A percentile compares a stretch with the other conserved stretches of the same genome.
Conservation (phyloP, 192 early-diverging fungal species). For the Backusella liffmaniae region DNA sequence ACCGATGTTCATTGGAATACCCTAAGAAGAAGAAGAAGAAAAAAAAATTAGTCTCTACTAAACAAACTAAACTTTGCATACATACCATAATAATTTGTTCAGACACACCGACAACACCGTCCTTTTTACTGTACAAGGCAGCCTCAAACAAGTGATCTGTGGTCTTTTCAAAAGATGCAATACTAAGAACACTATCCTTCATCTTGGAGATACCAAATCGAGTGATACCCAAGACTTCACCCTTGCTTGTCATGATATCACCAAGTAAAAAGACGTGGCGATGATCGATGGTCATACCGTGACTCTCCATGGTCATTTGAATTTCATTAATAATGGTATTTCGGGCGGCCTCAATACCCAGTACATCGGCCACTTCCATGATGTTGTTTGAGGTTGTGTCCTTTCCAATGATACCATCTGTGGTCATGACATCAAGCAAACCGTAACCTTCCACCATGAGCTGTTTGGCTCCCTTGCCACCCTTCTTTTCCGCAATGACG, state of each 20-base stretch:
- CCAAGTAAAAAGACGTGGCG: constrained; percentile 96
- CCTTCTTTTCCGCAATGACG: constrained; percentile 74
- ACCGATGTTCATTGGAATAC: constrained; percentile 94
- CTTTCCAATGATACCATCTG: constrained; percentile 84
- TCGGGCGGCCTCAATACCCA: constrained; percentile 97
- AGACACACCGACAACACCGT: constrained; percentile 93
- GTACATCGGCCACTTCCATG: constrained; percentile 83
- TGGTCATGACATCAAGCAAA: constrained; percentile 91
- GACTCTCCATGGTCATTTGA: constrained; percentile 75
- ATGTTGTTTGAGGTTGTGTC: constrained; percentile 87
- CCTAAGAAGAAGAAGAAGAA: constrained; percentile 32
- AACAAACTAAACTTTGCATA: constrained; percentile 19
- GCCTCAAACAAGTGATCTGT: constrained; percentile 99
- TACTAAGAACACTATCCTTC: constrained; percentile 99
- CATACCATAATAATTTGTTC: constrained; percentile 98
- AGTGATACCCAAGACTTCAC: constrained; percentile 97
- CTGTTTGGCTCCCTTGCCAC: constrained; percentile 54
- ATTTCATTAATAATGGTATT: constrained; percentile 91
- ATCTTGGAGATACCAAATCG: constrained; percentile 99
- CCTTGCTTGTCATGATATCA: constrained; percentile 99
- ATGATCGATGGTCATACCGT: constrained; percentile 93
- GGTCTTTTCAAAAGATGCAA: constrained; percentile 99
- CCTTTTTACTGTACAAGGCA: constrained; percentile 90
- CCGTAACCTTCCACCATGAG: constrained; percentile 94
- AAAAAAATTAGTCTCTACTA: neutral